These are phyloP conservation scores for Poterioochromonas sp. DNA, from an alignment of 352 stramenopile species.

Conservation along the genomic window DNA sequence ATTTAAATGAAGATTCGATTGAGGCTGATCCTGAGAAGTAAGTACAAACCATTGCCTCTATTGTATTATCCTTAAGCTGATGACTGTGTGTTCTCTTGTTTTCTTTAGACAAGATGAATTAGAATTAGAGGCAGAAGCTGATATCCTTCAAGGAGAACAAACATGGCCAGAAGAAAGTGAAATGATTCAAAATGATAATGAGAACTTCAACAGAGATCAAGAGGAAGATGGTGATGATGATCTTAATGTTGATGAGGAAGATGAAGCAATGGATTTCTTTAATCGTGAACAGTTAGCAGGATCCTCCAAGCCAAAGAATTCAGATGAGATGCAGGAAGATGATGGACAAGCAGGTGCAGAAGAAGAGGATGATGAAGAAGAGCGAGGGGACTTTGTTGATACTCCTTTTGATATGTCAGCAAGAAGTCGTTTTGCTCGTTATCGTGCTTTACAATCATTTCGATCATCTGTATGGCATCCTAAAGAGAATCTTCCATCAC, in stretches of 20 bases:
- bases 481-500: constrained; percentile 92
- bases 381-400: constrained; percentile 51
- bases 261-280: background rate
- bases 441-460: constrained; percentile 91
- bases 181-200: constrained; percentile 64
- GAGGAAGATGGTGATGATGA: background rate
- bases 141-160: constrained; percentile 91
- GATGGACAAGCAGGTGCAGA: constrained; percentile 24
- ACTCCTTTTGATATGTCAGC: background rate
- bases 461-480: constrained; percentile 90
- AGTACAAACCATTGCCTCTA: constrained; percentile 41
- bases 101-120: constrained; percentile 56
- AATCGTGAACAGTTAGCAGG: background rate
- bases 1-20: constrained; percentile 42
- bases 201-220: background rate
- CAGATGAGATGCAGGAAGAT: constrained; percentile 36
- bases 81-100: constrained; percentile 51
- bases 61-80: constrained; percentile 57
- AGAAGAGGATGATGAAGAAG: constrained; percentile 54
- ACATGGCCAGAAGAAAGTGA: constrained; percentile 92
- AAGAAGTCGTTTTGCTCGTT: constrained; percentile 68
- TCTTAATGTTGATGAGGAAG: background rate
- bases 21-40: constrained; percentile 30
- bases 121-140: constrained; percentile 72
- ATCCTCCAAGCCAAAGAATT: background rate